Conservation (phyloP, 2,329 filamentous ascomycete genomes). For the Microcera coccophila region DNA sequence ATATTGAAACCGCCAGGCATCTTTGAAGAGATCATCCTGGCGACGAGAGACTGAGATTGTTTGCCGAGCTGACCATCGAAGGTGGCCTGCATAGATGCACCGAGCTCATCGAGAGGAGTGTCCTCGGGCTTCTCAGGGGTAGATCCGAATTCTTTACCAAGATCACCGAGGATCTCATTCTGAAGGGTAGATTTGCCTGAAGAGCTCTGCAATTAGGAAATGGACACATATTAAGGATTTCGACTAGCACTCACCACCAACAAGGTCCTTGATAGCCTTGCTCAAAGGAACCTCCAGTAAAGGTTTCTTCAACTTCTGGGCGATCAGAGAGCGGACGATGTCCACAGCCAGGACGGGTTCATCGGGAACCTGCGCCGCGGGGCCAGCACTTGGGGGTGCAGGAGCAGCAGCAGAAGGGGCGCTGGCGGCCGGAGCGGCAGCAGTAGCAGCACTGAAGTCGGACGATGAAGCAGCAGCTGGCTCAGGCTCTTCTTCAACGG, state of each 20-base stretch:
- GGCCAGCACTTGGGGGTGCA: slow-evolving; percentile 70
- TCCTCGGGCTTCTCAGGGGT: slow-evolving; percentile 99
- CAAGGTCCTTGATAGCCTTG: slow-evolving; percentile 98
- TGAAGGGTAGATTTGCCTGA: slow-evolving; percentile 95
- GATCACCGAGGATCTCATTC: slow-evolving; percentile 95
- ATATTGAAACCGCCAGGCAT: slow-evolving; percentile 99
- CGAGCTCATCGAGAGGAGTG: slow-evolving; percentile 89
- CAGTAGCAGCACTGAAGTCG: slow-evolving; percentile 47
- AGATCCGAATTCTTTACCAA: slow-evolving; percentile 97
- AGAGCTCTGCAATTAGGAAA: slow-evolving; percentile 10
- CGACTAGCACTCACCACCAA: slow-evolving; percentile 72
- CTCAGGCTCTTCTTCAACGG: slow-evolving; percentile 83
- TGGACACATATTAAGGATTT: neutral
- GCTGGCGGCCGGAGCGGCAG: slow-evolving; percentile 52
- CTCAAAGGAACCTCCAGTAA: slow-evolving; percentile 81
- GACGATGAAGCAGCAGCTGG: slow-evolving; percentile 48
- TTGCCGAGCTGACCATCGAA: slow-evolving; percentile 98
- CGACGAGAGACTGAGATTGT: slow-evolving; percentile 88
- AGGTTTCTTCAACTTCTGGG: slow-evolving; percentile 96
- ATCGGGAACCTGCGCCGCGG: slow-evolving; percentile 82
- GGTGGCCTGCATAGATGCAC: slow-evolving; percentile 94
- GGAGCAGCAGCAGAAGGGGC: slow-evolving; percentile 54
- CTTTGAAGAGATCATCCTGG: slow-evolving; percentile 93
- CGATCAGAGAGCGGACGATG: slow-evolving; percentile 82
- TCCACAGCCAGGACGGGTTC: slow-evolving; percentile 84